Evolutionary conservation across 2,329 filamentous ascomycete species (phyloP).

Genomic region (Neonectria magnoliae): DNA sequence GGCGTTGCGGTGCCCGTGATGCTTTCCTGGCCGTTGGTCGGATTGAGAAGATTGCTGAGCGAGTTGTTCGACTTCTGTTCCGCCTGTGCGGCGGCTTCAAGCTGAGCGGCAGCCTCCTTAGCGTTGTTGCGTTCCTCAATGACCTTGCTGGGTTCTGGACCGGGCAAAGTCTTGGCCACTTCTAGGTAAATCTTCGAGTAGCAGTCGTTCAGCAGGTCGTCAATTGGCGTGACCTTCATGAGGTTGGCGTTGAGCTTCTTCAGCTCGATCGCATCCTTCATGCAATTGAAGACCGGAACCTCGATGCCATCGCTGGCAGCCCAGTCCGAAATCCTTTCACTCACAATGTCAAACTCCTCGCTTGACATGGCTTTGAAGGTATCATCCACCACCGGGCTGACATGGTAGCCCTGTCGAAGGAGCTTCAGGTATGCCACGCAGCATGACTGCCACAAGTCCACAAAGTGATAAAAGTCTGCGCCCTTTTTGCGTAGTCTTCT

Average conservation of each 20-base stretch:
- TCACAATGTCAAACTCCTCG: slow-evolving; percentile 68
- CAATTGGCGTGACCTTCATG: slow-evolving; percentile 86
- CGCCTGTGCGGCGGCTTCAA: slow-evolving; percentile 47
- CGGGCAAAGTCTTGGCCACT: slow-evolving; percentile 68
- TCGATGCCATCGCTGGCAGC: slow-evolving; percentile 52
- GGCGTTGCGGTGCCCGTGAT: slow-evolving; percentile 48
- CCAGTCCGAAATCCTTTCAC: slow-evolving; percentile 66
- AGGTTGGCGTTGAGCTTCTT: slow-evolving; percentile 84
- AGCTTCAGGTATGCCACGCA: slow-evolving; percentile 64
- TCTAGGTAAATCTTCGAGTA: slow-evolving; percentile 82
- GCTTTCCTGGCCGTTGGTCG: slow-evolving; percentile 52
- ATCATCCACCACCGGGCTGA: slow-evolving; percentile 61
- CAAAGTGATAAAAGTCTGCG: slow-evolving; percentile 75
- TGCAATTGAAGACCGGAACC: slow-evolving; percentile 59
- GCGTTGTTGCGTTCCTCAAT: slow-evolving; percentile 58
- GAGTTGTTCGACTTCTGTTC: slow-evolving; percentile 49
- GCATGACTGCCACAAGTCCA: slow-evolving; percentile 67
- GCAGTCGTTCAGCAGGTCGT: slow-evolving; percentile 92
- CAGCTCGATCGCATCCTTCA: slow-evolving; percentile 67
- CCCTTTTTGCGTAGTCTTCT: slow-evolving; percentile 84
- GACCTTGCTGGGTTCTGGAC: slow-evolving; percentile 57
- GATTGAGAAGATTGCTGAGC: slow-evolving; percentile 56
- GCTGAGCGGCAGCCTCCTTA: slow-evolving; percentile 53
- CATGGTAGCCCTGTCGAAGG: slow-evolving; percentile 59
- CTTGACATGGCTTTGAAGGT: slow-evolving; percentile 63